Evolutionary conservation across 805 yeast genomes (phyloP), one percentile per base, ranked within the genome.

Genomic region (Suhomyces pyralidae): DNA sequence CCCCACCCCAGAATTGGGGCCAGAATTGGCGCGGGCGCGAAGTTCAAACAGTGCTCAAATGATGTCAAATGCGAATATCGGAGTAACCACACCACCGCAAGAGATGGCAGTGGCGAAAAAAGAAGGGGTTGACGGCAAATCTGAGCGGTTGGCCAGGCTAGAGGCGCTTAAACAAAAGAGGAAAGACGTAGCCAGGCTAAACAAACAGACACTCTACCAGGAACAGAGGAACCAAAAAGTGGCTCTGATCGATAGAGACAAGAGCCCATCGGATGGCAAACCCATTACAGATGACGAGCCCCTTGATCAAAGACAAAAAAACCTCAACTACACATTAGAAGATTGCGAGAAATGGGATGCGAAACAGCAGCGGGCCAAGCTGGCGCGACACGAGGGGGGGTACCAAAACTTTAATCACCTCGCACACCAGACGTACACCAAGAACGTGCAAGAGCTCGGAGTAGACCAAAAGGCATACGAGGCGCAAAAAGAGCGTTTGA

Each of bases 301-400:
- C 40, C 49, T 42, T 36, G 43, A 45, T 9, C 40, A 51, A 9
- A 48, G 58, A 15, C 54, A 55, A 14, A 46, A 53, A 26, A 52
- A 48, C 20, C 28, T 51, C 45, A 57, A 58, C 30, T 62, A 48
- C 72, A 78, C 88, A 0, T 77, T 85, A 5, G 87, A 82, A 50
- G 88, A 88, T 50, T 77, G 82, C 51, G 87, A 84, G 56, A 70
- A 72, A 50, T 86, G 91, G 91, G 80, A 83, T 22, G 68, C 61
- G 26, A 76, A 73, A 50, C 66, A 49, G 57, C 17, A 26, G 34
- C 40, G 15, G 14, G 40, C 38, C 22, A 17, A 58, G 40, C 56
- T 56, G 6, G 66, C 70, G 7, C 55, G 57, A 5, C 58, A 58
- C 9, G 65, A 65, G 19, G 63, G 76, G 1, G 82, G 80, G 14